Evolutionary conservation across 2,329 filamentous ascomycete genomes (phyloP), one percentile per base, ranked within the genome.

Genomic region (Neonectria coccinea): DNA sequence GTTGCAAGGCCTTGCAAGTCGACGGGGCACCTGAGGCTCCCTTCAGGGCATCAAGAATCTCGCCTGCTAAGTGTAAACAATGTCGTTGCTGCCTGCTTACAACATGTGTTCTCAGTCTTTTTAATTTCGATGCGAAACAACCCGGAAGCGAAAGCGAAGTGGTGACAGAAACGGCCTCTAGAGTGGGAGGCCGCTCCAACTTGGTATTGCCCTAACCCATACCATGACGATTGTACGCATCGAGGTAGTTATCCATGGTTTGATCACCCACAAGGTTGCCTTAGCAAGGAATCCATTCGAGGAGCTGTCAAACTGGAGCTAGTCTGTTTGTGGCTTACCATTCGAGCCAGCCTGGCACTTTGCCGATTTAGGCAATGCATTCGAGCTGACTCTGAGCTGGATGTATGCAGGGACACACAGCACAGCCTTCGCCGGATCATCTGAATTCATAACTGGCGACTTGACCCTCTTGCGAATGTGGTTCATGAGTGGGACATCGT

Each of bases 291-390:
- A 27, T 18, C 44, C 51, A 69, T 69, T 53, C 64, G 61, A 63
- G 51, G 12, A 42, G 39, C 39, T 59, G 33, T 52, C 55, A 66
- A 14, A 2, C 16, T 6, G 4, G 1, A 33, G 41, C 66, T 69
- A 72, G 48, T 47, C 14, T 12, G 5, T 45, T 57, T 31, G 25
- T 16, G 44, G 56, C 27, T 10, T 25, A 22, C 22, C 33, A 61
- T 67, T 69, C 67, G 67, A 29, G 14, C 8, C n/a, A 1, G 14
- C 10, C 8, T 18, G 31, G 16, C 47, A 33, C 60, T 56, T 63
- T 67, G 9, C 70, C 55, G 5, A 16, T 67, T 70, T 59, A 20
- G 57, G 71, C 47, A 62, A 45, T 12, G 36, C 59, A 74, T 74
- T 75, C 74, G 71, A 76, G 64, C 16, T 56, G 36, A 51, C 39